Evolutionary conservation across 176 grass and related monocot species (phyloP).

Genomic region (Zea mays): DNA sequence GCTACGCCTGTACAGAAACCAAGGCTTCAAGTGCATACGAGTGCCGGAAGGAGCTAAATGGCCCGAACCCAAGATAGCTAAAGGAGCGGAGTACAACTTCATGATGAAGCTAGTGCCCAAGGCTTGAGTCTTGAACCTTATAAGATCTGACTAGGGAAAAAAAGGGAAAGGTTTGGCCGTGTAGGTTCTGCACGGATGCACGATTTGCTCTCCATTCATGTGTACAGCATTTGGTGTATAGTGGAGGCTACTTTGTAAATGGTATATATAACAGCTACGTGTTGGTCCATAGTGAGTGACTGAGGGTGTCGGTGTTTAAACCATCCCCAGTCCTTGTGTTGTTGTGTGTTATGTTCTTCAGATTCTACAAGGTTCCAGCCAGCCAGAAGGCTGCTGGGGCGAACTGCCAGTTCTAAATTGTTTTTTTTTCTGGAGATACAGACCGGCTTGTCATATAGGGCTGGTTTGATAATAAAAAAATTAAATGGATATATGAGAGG

Average conservation of each 20-base stretch:
- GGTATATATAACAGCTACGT: background rate
- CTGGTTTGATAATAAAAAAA: background rate
- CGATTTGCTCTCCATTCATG: background rate
- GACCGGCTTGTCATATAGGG: background rate
- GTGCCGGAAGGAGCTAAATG: conserved; percentile 75
- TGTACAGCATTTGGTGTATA: conserved; percentile 35
- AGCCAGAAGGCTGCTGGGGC: background rate
- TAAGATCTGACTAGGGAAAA: background rate
- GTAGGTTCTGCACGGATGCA: conserved; percentile 38
- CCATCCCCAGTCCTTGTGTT: background rate
- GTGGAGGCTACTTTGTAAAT: conserved; percentile 40
- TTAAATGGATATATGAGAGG: too few relatives aligned
- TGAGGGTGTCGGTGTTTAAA: background rate
- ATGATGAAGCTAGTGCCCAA: conserved; percentile 85
- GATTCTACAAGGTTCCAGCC: background rate
- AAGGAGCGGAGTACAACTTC: conserved; percentile 65
- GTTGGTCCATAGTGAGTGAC: conserved; percentile 18
- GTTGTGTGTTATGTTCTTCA: background rate
- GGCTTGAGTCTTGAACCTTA: conserved; percentile 22
- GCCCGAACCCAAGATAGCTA: conserved; percentile 67
- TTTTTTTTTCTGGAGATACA: background rate
- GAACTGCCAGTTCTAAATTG: background rate
- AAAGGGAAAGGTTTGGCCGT: background rate
- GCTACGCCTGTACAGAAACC: conserved; percentile 66
- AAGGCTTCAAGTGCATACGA: conserved; percentile 78